A percentile compares a stretch with the other conserved stretches of the same genome.
phyloP scores from a whole-genome alignment of 2,329 filamentous ascomycete species.

The Diaporthe batatas region DNA sequence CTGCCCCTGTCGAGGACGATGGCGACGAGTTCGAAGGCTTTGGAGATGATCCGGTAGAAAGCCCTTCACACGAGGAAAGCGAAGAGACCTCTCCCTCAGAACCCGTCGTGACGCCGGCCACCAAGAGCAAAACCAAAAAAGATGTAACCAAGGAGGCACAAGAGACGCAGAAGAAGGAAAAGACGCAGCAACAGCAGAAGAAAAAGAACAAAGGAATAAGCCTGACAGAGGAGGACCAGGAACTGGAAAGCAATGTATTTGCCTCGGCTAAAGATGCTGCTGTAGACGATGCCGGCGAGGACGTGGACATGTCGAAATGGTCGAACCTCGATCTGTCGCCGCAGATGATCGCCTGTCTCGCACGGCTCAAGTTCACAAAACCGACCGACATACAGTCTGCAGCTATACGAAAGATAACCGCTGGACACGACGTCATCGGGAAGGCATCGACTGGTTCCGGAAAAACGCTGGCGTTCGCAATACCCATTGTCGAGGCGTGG shows the following conservation, averaged over 20 bases:
- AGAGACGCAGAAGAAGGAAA: constrained; percentile 48
- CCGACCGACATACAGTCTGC: constrained; percentile 86
- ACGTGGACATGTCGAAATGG: constrained; percentile 84
- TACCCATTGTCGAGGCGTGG: constrained; percentile 91
- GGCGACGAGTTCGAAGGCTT: constrained; percentile 52
- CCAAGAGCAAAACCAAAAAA: constrained; percentile 42
- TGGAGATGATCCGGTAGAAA: constrained; percentile 46
- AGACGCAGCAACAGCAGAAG: constrained; percentile 46
- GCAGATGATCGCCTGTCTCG: constrained; percentile 78
- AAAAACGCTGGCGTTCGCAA: constrained; percentile 94
- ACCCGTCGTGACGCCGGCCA: constrained; percentile 30
- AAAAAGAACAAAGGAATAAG: constrained; percentile 45
- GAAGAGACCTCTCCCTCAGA: constrained; percentile 39
- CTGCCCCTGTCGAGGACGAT: constrained; percentile 43
- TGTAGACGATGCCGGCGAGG: constrained; percentile 66
- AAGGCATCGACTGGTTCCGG: constrained; percentile 97
- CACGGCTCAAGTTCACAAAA: constrained; percentile 81
- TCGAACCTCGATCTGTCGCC: constrained; percentile 79
- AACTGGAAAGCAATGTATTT: constrained; percentile 66
- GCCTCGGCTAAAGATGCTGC: constrained; percentile 64
- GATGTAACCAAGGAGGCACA: constrained; percentile 44
- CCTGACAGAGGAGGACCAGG: constrained; percentile 44
- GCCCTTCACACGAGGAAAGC: constrained; percentile 42
- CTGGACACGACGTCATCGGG: constrained; percentile 91
- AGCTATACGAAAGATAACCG: constrained; percentile 84